Evolutionary conservation across 192 early-diverging fungal species (phyloP).

Genomic region (Entomortierella lignicola): DNA sequence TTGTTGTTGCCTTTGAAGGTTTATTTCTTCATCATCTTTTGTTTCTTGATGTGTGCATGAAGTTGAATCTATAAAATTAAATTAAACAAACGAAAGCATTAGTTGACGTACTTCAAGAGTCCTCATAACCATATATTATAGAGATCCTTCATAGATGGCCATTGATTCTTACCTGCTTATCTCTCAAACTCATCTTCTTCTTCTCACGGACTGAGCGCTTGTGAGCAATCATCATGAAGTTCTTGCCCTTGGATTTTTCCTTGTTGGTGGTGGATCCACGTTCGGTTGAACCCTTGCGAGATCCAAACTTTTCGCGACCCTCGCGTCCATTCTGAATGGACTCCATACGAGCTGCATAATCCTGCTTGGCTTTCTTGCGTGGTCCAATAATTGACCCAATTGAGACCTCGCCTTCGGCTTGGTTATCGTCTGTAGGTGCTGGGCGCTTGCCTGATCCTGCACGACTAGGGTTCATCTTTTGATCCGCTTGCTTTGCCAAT

Average conservation of each 20-base stretch:
- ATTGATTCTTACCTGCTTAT: constrained; percentile 70
- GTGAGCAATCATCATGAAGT: constrained; percentile 95
- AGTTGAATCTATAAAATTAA: constrained; percentile 40
- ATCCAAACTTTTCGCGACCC: constrained; percentile 91
- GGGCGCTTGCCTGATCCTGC: constrained; percentile 49
- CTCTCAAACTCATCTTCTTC: constrained; percentile 77
- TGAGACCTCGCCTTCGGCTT: constrained; percentile 46
- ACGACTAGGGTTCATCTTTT: constrained; percentile 43
- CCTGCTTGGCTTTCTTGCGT: constrained; percentile 87
- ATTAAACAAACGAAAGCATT: not conserved
- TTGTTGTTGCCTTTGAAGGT: constrained; percentile 15
- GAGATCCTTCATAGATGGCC: not conserved
- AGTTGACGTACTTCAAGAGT: too few relatives aligned
- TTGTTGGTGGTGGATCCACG: constrained; percentile 85
- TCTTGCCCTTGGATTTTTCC: constrained; percentile 95
- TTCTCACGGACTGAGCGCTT: constrained; percentile 83
- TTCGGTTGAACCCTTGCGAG: constrained; percentile 86
- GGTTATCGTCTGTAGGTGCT: constrained; percentile 33
- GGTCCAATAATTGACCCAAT: constrained; percentile 63
- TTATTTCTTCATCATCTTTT: constrained; percentile 69
- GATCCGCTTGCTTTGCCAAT: constrained; percentile 70
- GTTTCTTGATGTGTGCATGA: constrained; percentile 71
- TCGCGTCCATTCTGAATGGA: constrained; percentile 92
- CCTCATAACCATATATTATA: not conserved
- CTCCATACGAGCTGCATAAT: constrained; percentile 90